Percentiles rank a stretch among this genome's conserved stretches.
These are phyloP conservation scores for Rhodotorula taiwanensis DNA, from an alignment of 768 basidiomycete genomes.

Conservation along the genomic window DNA sequence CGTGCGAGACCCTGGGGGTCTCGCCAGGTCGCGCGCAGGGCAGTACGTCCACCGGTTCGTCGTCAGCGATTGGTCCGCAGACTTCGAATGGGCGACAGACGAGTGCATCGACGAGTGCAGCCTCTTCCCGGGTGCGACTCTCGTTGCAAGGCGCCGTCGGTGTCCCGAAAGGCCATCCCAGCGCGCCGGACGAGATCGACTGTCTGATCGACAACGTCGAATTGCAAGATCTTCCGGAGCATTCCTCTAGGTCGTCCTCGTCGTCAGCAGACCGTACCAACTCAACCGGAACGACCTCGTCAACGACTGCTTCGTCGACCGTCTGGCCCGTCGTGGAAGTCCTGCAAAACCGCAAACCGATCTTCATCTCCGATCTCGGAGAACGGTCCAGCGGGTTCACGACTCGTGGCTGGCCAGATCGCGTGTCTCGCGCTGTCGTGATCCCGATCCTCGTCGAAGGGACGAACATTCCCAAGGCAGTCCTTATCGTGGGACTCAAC, in stretches of 20 bases:
- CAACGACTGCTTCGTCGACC: not conserved
- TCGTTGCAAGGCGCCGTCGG: conserved; percentile 29
- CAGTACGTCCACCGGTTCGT: not conserved
- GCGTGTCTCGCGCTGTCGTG: conserved; percentile 10
- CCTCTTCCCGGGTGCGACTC: conserved; percentile 1
- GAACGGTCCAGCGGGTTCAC: not conserved
- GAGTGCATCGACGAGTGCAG: not conserved
- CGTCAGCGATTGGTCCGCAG: not conserved
- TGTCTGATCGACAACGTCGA: conserved; percentile 4
- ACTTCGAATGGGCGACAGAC: not conserved
- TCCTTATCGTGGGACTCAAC: conserved; percentile 29
- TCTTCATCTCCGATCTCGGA: conserved; percentile 24
- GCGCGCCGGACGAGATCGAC: conserved; percentile 1
- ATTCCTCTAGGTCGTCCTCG: conserved; percentile 1
- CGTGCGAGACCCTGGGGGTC: not conserved
- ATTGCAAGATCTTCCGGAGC: not conserved
- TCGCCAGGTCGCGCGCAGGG: not conserved
- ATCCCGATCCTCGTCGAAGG: conserved; percentile 25
- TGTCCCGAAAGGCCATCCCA: conserved; percentile 16
- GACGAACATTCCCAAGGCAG: conserved; percentile 4
- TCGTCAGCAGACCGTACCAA: not conserved
- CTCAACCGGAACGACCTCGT: not conserved
- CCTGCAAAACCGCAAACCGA: conserved; percentile 14
- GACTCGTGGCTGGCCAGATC: conserved; percentile 19
- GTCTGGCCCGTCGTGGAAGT: conserved; percentile 34